Conservation (phyloP, 768 basidiomycete species). For the Suillus cothurnatus region DNA sequence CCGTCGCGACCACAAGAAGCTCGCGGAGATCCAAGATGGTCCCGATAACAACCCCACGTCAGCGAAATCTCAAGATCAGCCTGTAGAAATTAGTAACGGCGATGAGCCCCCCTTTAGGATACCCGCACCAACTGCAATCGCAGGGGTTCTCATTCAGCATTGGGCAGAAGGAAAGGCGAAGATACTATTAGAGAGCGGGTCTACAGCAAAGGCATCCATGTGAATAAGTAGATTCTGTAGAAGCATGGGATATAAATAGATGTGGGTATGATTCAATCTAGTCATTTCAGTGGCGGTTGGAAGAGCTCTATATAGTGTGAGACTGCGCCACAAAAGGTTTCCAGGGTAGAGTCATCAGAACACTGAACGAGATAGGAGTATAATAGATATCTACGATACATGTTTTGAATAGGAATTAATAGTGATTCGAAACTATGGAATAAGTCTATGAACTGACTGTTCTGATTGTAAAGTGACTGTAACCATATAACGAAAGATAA, state of each 20-base stretch:
- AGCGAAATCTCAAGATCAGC: slow-evolving; percentile 18
- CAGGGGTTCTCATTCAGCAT: slow-evolving; percentile 80
- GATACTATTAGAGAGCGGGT: slow-evolving; percentile 27
- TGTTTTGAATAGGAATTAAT: background rate
- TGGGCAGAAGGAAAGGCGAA: slow-evolving; percentile 64
- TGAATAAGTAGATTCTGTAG: slow-evolving; percentile 12
- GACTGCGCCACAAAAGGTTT: background rate
- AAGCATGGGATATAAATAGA: slow-evolving; percentile 39
- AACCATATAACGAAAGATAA: background rate
- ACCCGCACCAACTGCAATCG: slow-evolving; percentile 79
- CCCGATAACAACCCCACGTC: slow-evolving; percentile 19
- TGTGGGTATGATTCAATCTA: background rate
- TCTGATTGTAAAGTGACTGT: background rate
- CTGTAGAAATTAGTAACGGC: slow-evolving; percentile 18
- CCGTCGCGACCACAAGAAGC: slow-evolving; percentile 51
- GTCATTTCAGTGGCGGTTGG: background rate
- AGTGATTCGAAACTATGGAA: background rate
- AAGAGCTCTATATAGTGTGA: too few species aligned
- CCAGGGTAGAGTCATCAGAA: background rate
- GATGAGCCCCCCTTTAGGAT: slow-evolving; percentile 64
- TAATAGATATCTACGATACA: background rate
- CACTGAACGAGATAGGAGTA: background rate
- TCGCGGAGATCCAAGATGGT: slow-evolving; percentile 45
- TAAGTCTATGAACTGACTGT: background rate
- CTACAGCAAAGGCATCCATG: slow-evolving; percentile 9